Percentiles rank a stretch among this genome's conserved stretches.
phyloP scores from a whole-genome alignment of 208 protist species.

The Wallacemonas collosoma region DNA sequence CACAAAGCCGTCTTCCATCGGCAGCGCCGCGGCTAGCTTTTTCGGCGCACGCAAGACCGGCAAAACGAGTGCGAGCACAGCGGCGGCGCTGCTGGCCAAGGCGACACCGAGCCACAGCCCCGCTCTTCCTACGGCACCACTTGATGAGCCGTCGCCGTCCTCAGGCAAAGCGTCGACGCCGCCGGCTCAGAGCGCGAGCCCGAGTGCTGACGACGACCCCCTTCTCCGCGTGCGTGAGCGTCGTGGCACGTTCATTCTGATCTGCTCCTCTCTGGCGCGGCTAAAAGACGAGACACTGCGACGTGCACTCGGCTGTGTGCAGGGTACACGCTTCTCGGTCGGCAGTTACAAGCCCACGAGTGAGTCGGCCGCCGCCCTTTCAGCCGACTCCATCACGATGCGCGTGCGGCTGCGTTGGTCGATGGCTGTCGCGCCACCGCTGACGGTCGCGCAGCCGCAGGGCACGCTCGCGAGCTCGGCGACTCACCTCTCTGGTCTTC shows the following conservation, averaged over 20 bases:
- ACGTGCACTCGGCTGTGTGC: constrained; percentile 38
- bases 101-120: constrained; percentile 10
- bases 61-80: constrained; percentile 24
- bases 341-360: constrained; percentile 25
- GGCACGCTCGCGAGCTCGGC: neutral
- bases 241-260: constrained; percentile 31
- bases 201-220: neutral
- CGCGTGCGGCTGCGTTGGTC: constrained; percentile 67
- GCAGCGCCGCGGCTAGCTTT: constrained; percentile 57
- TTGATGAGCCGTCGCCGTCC: neutral
- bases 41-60: constrained; percentile 37
- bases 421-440: constrained; percentile 43
- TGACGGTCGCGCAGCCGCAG: constrained; percentile 12
- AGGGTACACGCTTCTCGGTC: constrained; percentile 46
- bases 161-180: neutral
- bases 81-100: constrained; percentile 42
- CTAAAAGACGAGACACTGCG: constrained; percentile 35
- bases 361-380: constrained; percentile 18
- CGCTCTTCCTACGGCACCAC: neutral
- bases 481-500: constrained; percentile 24
- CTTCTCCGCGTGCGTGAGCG: constrained; percentile 19
- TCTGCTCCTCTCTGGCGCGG: constrained; percentile 24
- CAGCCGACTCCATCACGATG: constrained; percentile 37
- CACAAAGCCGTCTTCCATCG: constrained; percentile 19
- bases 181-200: neutral